Evolutionary conservation across 768 basidiomycete genomes (phyloP).

Genomic region (Panus rudis): DNA sequence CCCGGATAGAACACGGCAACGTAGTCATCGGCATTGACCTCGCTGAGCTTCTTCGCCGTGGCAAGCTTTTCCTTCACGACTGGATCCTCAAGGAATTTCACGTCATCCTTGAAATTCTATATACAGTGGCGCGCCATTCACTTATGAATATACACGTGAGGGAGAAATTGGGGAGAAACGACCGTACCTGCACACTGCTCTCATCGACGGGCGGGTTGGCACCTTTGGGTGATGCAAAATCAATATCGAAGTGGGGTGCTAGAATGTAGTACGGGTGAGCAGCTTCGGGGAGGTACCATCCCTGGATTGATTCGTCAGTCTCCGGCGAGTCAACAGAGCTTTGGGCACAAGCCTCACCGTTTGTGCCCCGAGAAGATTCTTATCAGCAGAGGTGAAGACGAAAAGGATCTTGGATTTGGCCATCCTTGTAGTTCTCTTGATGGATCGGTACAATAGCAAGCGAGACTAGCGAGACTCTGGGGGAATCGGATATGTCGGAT

Average conservation of each 20-base stretch:
- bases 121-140: conserved; percentile 1
- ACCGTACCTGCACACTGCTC: conserved; percentile 40
- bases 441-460: too few species aligned
- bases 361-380: conserved; percentile 41
- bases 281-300: conserved; percentile 70
- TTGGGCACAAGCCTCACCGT: conserved; percentile 33
- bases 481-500: too few species aligned
- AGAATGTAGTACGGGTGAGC: conserved; percentile 30
- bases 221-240: conserved; percentile 38
- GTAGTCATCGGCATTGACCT: conserved; percentile 55
- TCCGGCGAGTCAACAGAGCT: neutral
- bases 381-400: conserved; percentile 65
- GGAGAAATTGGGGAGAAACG: neutral
- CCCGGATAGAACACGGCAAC: conserved; percentile 75
- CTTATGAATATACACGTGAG: neutral
- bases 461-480: too few species aligned
- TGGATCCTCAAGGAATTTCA: conserved; percentile 53
- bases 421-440: too few species aligned
- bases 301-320: conserved; percentile 30
- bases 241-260: conserved; percentile 32
- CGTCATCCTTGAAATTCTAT: conserved; percentile 49
- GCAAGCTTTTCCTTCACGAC: conserved; percentile 44
- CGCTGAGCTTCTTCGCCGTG: conserved; percentile 51
- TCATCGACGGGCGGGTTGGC: conserved; percentile 68
- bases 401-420: conserved; percentile 55